phyloP scores from a whole-genome alignment of 2,329 filamentous ascomycete genomes.

The Nemania abortiva region DNA sequence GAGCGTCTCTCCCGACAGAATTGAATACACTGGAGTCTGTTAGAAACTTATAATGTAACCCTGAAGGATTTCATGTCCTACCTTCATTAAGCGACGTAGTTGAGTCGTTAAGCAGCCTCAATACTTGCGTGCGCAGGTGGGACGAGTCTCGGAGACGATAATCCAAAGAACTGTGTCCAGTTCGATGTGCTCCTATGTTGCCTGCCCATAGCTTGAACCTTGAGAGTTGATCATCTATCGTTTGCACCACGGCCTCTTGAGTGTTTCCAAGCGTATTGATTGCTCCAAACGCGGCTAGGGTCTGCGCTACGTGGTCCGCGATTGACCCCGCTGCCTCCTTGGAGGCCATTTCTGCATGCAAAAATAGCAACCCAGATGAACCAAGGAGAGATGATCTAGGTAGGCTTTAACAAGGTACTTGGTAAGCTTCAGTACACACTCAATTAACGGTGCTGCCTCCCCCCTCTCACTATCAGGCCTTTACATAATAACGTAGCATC shows the following conservation, averaged over 20 bases:
- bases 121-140: constrained; percentile 41
- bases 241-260: neutral
- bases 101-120: constrained; percentile 44
- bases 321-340: constrained; percentile 10
- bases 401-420: neutral
- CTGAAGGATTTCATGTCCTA: no score
- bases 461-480: neutral
- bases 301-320: constrained; percentile 25
- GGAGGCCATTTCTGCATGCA: constrained; percentile 15
- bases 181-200: constrained; percentile 42
- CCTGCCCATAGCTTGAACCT: constrained; percentile 42
- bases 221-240: constrained; percentile 30
- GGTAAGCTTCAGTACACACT: neutral
- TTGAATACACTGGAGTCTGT: constrained; percentile 25
- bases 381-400: neutral
- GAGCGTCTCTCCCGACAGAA: constrained; percentile 28
- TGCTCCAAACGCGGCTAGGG: constrained; percentile 30
- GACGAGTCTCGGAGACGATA: constrained; percentile 43
- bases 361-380: neutral
- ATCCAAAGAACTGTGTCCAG: constrained; percentile 40
- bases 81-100: constrained; percentile 29
- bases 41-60: neutral
- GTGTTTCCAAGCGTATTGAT: constrained; percentile 10
- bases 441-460: neutral
- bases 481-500: neutral